Conservation (phyloP, 2,329 filamentous ascomycete species). For the Xylaria sp. region DNA sequence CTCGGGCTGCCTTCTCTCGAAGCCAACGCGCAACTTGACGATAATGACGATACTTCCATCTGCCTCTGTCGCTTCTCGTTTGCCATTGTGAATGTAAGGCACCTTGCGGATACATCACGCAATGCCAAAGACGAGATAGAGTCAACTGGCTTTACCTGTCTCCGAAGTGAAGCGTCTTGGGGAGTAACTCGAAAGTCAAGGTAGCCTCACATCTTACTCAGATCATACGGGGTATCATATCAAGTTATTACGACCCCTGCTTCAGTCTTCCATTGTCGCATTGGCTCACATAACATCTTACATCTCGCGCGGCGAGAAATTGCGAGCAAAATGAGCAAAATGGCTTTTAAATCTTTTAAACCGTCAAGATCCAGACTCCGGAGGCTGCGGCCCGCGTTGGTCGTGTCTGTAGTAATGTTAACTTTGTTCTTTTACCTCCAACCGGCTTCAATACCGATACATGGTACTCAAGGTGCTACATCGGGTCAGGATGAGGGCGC, state of each 20-base stretch:
- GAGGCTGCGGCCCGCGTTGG: conserved; percentile 29
- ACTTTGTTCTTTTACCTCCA: conserved; percentile 28
- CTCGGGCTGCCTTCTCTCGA: conserved; percentile 5
- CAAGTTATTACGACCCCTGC: not conserved
- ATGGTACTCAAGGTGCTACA: not conserved
- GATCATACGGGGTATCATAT: conserved; percentile 3
- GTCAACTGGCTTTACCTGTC: conserved; percentile 8
- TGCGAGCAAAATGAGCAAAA: conserved; percentile 14
- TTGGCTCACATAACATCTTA: not conserved
- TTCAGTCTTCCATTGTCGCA: not conserved
- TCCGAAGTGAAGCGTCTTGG: conserved; percentile 25
- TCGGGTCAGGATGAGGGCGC: conserved; percentile 5
- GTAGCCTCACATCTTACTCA: not conserved
- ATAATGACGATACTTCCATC: conserved; percentile 3
- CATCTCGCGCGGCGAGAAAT: not conserved
- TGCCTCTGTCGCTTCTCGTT: conserved; percentile 9
- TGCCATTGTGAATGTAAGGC: not conserved
- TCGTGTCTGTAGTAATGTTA: conserved; percentile 27
- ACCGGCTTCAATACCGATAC: conserved; percentile 12
- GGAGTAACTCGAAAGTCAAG: conserved; percentile 13
- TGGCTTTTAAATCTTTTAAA: conserved; percentile 30
- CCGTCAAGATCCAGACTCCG: conserved; percentile 32
- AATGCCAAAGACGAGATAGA: conserved; percentile 28
- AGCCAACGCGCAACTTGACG: conserved; percentile 4
- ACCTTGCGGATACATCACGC: conserved; percentile 9